phyloP scores from a whole-genome alignment of 176 grass and related monocot genomes.

The Saccharum officinarum region DNA sequence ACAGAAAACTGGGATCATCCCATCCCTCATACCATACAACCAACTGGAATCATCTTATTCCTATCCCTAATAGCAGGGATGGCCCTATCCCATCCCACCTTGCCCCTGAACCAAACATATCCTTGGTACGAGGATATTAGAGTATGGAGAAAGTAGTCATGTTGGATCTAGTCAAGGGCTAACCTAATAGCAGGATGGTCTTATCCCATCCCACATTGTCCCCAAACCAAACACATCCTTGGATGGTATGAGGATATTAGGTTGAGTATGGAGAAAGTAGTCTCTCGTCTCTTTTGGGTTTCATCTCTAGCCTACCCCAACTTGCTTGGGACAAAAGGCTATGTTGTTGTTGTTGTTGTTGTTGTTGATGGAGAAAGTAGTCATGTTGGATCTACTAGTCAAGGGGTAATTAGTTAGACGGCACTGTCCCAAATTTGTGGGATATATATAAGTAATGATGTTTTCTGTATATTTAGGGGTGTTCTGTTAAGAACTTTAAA shows the following conservation, averaged over 20 bases:
- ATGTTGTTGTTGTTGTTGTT: too few relatives aligned
- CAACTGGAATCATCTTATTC: neutral
- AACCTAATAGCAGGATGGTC: neutral
- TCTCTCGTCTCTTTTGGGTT: too few relatives aligned
- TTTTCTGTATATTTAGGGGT: slow-evolving; percentile 4
- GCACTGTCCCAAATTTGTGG: neutral
- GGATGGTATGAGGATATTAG: neutral
- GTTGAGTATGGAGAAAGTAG: neutral
- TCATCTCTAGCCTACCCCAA: too few relatives aligned
- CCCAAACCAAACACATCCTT: neutral
- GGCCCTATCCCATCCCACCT: neutral
- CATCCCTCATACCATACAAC: neutral
- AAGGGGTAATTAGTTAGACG: neutral
- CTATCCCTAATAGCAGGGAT: neutral
- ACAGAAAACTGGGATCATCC: neutral
- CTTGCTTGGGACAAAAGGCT: too few relatives aligned
- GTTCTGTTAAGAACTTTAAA: neutral
- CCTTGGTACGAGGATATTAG: neutral
- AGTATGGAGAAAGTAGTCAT: neutral
- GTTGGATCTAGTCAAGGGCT: neutral
- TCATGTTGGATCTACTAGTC: slow-evolving; percentile 11
- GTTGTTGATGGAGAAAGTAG: neutral
- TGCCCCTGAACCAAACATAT: neutral
- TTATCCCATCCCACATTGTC: neutral
- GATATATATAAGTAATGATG: neutral